phyloP scores from a whole-genome alignment of 306 rosid species.

The Trichosanthes cucumerina region DNA sequence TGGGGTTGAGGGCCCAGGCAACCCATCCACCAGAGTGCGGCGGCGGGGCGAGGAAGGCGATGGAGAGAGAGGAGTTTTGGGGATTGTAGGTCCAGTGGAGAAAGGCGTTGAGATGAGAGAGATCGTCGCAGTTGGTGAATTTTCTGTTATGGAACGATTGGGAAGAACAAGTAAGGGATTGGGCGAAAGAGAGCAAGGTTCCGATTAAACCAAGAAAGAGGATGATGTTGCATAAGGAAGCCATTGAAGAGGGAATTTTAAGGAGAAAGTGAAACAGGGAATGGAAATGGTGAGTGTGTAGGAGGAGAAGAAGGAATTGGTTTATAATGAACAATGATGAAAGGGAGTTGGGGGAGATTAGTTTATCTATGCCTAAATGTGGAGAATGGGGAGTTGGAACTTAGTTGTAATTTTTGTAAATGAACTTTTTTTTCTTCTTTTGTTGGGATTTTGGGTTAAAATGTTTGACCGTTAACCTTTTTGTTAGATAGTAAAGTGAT shows the following conservation, averaged over 20 bases:
- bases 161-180: constrained; percentile 31
- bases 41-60: constrained; percentile 47
- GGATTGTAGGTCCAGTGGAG: constrained; percentile 48
- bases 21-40: constrained; percentile 36
- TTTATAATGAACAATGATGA: too few species aligned
- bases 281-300: too few species aligned
- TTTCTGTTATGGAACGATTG: constrained; percentile 23
- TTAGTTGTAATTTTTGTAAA: too few species aligned
- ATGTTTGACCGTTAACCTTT: too few species aligned
- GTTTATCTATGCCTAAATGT: too few species aligned
- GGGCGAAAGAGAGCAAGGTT: constrained; percentile 16
- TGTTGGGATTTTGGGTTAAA: too few species aligned
- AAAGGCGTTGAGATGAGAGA: constrained; percentile 28
- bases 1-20: constrained; percentile 67
- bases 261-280: too few species aligned
- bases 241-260: neutral
- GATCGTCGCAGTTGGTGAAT: constrained; percentile 44
- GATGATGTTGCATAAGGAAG: neutral
- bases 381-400: too few species aligned
- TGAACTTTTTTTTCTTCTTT: too few species aligned
- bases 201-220: neutral
- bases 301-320: neutral
- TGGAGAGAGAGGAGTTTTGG: constrained; percentile 43
- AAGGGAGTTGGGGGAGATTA: too few species aligned
- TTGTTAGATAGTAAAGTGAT: too few species aligned